Evolutionary conservation across 345 rosid species (phyloP), one percentile per base, ranked within the genome.

Genomic region (Abelmoschus esculentus): DNA sequence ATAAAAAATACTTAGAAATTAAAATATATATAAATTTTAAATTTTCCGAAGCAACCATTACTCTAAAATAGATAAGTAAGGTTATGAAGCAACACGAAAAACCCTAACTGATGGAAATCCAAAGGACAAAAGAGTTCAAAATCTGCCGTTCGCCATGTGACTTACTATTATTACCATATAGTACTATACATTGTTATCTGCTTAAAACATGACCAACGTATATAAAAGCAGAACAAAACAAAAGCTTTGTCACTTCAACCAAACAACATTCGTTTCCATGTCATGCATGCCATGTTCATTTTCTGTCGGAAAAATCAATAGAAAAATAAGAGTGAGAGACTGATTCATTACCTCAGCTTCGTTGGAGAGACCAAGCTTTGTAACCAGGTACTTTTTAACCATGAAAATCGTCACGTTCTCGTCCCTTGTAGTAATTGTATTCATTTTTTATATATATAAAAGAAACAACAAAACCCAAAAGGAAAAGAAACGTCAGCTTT

Each of bases 321-420:
- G 7, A 38, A 38, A 22, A 22, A 38, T 7, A 38, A 54, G 2
- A 34, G 7, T n/a, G 28, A 47, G n/a, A 22, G n/a, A 15, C 10
- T 6, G 26, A 57, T 19, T 53, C 38, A 52, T 75, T 72, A 80
- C 83, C 83, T 80, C 80, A 65, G 72, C 79, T 77, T 77, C 78
- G 72, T 77, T 74, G 76, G 83, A 53, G 79, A 80, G 79, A 72
- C 81, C 81, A 19, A 80, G 83, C 75, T 80, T 80, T 77, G 3
- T 54, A 66, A 74, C 78, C 79, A 80, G 74, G 72, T 80, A 80
- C 79, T 77, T 80, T 61, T 77, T 77, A 64, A 80, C 81, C 72
- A 50, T 72, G 70, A 70, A 74, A 63, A 80, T 58, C 40, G 74
- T 80, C 83, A 77, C 71, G 79, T 67, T 74, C 74, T 80, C 83